Conservation (phyloP, 176 grass and related monocot species). For the Avena eriantha region DNA sequence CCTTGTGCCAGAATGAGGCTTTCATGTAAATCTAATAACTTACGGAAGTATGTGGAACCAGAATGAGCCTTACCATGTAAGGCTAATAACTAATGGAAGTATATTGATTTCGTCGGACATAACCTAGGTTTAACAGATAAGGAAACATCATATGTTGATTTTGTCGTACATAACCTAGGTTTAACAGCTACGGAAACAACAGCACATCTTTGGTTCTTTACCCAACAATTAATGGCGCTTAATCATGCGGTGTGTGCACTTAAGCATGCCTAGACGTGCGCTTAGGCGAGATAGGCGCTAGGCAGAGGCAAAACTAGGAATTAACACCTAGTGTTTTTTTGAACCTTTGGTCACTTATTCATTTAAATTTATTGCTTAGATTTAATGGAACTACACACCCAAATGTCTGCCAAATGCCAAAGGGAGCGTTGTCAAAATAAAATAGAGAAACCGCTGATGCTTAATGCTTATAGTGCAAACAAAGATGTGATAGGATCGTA, state of each 20-base stretch:
- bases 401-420: neutral
- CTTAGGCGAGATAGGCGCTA: neutral
- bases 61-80: neutral
- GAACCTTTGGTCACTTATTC: neutral
- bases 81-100: neutral
- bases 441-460: neutral
- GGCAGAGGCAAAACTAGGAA: neutral
- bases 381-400: neutral
- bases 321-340: neutral
- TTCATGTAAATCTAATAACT: neutral
- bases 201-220: neutral
- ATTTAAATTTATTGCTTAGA: neutral
- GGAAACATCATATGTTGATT: neutral
- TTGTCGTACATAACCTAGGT: neutral
- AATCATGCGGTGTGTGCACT: neutral
- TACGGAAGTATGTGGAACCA: neutral
- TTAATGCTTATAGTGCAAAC: neutral
- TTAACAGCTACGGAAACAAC: neutral
- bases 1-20: neutral
- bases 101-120: neutral
- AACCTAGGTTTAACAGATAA: neutral
- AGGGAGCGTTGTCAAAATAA: neutral
- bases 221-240: neutral
- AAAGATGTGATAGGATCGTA: neutral
- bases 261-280: neutral